These are phyloP conservation scores for Phytopythium delawarense DNA, from an alignment of 352 stramenopile genomes.

Conservation along the genomic window DNA sequence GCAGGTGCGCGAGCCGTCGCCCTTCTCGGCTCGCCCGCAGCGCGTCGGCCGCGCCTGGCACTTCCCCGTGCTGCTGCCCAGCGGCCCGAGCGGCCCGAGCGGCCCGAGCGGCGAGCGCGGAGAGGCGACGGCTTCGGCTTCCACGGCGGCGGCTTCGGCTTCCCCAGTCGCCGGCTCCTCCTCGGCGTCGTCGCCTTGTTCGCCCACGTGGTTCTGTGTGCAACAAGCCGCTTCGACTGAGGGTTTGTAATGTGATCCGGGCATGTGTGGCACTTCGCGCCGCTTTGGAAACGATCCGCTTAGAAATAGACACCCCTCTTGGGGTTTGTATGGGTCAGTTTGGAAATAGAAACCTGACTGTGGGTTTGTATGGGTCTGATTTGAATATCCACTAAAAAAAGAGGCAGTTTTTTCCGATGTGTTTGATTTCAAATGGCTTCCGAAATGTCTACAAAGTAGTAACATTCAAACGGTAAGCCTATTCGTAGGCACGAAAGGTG, in stretches of 20 bases:
- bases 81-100: neutral
- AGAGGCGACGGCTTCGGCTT: neutral
- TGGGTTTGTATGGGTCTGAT: no score
- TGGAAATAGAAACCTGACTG: no score
- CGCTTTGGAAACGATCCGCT: constrained; percentile 3
- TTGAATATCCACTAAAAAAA: no score
- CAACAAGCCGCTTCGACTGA: neutral
- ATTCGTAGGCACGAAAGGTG: no score
- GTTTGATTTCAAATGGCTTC: no score
- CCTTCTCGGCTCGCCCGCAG: constrained; percentile 61
- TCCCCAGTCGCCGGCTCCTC: neutral
- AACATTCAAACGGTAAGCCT: no score
- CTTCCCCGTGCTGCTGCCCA: constrained; percentile 29
- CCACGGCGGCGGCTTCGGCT: neutral
- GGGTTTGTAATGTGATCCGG: neutral
- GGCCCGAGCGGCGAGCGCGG: neutral
- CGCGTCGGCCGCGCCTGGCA: constrained; percentile 58
- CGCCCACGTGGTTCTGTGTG: constrained; percentile 6
- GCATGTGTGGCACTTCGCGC: neutral
- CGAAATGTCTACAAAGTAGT: no score
- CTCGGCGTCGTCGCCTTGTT: neutral
- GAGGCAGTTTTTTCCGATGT: no score
- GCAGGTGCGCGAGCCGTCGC: constrained; percentile 45
- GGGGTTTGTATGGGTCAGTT: neutral
- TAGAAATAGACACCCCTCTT: constrained; percentile 2